Evolutionary conservation across 306 rosid genomes (phyloP).

Genomic region (Luffa aegyptiaca): DNA sequence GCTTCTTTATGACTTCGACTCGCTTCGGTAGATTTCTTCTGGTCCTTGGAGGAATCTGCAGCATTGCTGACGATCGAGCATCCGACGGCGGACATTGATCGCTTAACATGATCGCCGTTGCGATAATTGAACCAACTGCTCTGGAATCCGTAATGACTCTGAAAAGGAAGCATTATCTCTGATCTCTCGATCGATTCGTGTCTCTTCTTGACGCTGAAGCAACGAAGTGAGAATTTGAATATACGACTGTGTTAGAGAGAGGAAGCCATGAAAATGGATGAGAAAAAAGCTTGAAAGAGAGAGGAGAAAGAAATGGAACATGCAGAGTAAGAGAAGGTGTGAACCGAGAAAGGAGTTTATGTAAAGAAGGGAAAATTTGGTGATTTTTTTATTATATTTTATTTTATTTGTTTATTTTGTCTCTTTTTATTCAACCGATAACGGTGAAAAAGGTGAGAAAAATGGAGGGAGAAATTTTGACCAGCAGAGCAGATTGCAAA

Average conservation of each 20-base stretch:
- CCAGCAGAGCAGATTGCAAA: not conserved
- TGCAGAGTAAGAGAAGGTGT: not conserved
- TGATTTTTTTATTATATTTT: not conserved
- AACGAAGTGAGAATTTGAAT: not conserved
- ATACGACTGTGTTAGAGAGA: not conserved
- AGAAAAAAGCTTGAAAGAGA: not conserved
- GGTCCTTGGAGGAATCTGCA: conserved; percentile 21
- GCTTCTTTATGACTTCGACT: conserved; percentile 85
- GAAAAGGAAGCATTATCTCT: conserved; percentile 35
- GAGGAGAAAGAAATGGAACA: not conserved
- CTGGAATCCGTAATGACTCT: conserved; percentile 22
- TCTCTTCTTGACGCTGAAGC: not conserved
- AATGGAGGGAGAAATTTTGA: not conserved
- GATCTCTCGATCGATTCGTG: not conserved
- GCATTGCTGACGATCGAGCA: conserved; percentile 19
- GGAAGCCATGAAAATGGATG: not conserved
- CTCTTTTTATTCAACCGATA: not conserved
- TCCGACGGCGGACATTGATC: conserved; percentile 24
- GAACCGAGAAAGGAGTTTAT: not conserved
- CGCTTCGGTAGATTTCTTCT: conserved; percentile 41
- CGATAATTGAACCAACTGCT: conserved; percentile 10
- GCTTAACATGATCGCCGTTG: not conserved
- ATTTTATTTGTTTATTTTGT: not conserved
- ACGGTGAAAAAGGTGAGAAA: not conserved
- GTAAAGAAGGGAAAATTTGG: not conserved